These are phyloP conservation scores for Pyrrhoderma noxium DNA, from an alignment of 1,284 basidiomycete species.

Conservation along the genomic window DNA sequence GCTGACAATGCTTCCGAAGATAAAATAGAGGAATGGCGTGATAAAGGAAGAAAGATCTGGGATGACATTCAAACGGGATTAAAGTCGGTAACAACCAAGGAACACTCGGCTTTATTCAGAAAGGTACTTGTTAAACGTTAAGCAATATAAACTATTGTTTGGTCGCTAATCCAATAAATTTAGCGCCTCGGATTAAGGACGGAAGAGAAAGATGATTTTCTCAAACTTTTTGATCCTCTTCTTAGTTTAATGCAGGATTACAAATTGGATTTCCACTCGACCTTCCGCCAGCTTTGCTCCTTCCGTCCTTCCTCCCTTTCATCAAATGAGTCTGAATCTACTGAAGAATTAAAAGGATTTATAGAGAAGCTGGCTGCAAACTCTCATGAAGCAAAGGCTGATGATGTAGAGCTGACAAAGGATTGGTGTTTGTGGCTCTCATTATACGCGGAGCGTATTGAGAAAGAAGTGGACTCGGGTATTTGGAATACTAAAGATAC, in stretches of 20 bases:
- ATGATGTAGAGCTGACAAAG: constrained; percentile 35
- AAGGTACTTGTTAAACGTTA: constrained; percentile 43
- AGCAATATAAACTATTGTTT: not conserved
- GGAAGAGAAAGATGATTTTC: constrained; percentile 50
- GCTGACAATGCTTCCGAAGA: constrained; percentile 45
- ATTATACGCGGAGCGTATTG: constrained; percentile 55
- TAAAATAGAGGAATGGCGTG: constrained; percentile 55
- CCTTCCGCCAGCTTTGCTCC: constrained; percentile 62
- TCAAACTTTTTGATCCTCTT: constrained; percentile 51
- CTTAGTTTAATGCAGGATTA: constrained; percentile 65
- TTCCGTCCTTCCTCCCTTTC: constrained; percentile 50
- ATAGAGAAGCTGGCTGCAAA: constrained; percentile 39
- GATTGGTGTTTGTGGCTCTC: constrained; percentile 66
- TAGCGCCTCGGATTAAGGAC: constrained; percentile 70
- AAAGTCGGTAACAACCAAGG: constrained; percentile 46
- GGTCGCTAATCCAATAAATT: not conserved
- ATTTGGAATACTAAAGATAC: constrained; percentile 22
- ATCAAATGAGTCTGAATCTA: constrained; percentile 18
- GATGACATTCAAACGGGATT: constrained; percentile 53
- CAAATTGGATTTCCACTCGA: constrained; percentile 75
- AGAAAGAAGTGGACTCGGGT: constrained; percentile 36
- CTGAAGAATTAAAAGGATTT: constrained; percentile 35
- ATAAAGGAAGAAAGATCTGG: constrained; percentile 44
- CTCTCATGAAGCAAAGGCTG: constrained; percentile 36
- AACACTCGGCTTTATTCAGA: constrained; percentile 61